Evolutionary conservation across 75 land plant species (phyloP).

Genomic region (Sequoiadendron giganteum): DNA sequence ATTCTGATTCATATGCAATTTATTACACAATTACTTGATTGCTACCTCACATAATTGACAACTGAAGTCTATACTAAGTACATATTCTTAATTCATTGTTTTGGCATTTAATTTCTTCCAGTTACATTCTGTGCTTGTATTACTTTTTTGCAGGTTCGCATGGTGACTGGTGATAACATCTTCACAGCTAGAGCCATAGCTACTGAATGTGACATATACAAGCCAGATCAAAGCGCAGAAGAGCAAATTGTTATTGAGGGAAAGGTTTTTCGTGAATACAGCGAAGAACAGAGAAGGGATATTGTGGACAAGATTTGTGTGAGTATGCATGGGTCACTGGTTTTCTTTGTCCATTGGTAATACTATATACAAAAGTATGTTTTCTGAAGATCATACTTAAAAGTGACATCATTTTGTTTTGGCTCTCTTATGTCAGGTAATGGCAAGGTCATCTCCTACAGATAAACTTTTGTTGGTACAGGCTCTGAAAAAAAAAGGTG

Average conservation of each 20-base stretch:
- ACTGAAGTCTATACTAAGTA: neutral
- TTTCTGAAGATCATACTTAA: neutral
- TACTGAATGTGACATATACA: constrained; percentile 84
- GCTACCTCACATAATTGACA: neutral
- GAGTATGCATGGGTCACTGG: neutral
- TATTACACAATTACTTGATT: neutral
- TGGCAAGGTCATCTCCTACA: constrained; percentile 97
- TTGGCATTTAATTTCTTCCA: neutral
- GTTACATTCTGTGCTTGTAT: neutral
- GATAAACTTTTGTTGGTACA: constrained; percentile 92
- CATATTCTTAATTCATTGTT: neutral
- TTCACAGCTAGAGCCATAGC: constrained; percentile 97
- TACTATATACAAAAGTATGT: neutral
- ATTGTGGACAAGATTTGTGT: constrained; percentile 52
- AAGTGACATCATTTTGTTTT: neutral
- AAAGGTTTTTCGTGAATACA: constrained; percentile 57
- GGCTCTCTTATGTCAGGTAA: constrained; percentile 53
- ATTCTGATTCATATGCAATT: neutral
- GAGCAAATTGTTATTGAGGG: constrained; percentile 73
- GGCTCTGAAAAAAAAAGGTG: constrained; percentile 71
- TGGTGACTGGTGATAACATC: constrained; percentile 98
- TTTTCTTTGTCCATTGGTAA: neutral
- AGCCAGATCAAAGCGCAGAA: constrained; percentile 22
- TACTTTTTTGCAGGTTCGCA: constrained; percentile 65
- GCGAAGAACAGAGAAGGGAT: constrained; percentile 42